These are phyloP conservation scores for Capronia epimyces DNA, from an alignment of 2,329 filamentous ascomycete species.

Conservation along the genomic window DNA sequence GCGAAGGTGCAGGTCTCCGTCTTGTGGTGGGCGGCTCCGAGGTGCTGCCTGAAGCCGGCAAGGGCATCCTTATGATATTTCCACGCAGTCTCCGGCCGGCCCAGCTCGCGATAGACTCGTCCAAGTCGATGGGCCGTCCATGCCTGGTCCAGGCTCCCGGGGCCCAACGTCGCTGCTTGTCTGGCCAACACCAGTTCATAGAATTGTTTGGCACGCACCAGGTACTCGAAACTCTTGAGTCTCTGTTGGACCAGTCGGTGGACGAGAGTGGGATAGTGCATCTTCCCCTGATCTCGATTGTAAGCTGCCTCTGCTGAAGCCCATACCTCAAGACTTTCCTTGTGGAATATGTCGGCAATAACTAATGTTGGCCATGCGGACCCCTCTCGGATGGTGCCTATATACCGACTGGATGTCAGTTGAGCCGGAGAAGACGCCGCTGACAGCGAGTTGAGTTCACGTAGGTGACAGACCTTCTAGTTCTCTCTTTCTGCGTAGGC, in stretches of 20 bases:
- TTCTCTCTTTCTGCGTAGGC: not conserved
- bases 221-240: not conserved
- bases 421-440: not conserved
- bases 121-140: not conserved
- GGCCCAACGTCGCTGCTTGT: not conserved
- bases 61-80: not conserved
- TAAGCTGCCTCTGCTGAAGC: not conserved
- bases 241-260: not conserved
- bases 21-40: not conserved
- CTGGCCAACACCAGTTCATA: not conserved
- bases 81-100: not conserved
- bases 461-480: not conserved
- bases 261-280: not conserved
- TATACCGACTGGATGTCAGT: not conserved
- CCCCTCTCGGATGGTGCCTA: not conserved
- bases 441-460: too few relatives aligned
- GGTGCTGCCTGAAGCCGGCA: not conserved
- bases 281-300: not conserved
- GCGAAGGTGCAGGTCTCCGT: not conserved
- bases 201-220: not conserved
- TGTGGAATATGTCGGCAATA: not conserved
- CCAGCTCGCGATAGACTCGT: not conserved
- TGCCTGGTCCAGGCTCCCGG: not conserved
- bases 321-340: not conserved
- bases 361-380: not conserved